Evolutionary conservation across 2,329 filamentous ascomycete species (phyloP), one percentile per base, ranked within the genome.

Genomic region (Penicillium sp.): DNA sequence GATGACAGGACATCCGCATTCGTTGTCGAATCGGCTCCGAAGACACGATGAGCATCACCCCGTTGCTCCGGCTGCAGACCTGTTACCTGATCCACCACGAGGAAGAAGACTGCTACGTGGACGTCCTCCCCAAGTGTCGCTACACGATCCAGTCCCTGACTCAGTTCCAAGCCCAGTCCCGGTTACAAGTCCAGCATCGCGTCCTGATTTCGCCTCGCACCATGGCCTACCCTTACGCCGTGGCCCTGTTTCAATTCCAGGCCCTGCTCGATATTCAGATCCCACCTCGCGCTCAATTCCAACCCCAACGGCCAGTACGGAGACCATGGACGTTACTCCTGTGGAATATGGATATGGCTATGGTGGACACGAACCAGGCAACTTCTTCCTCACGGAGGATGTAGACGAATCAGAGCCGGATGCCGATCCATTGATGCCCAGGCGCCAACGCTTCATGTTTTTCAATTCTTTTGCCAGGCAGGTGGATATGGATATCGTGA

Each of bases 271-370:
- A 13, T 1, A 1, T 13, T n/a, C 33, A 37, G 8, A 6, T 37
- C 33, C 14, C 14, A 3, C 5, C 14, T 16, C 33, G 2, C 27
- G 27, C 27, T 10, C 9, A 2, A 10, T 29, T 11, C 2, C 27
- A 37, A 37, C 16, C 16, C 14, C 16, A 7, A n/a, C 1, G n/a
- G 6, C 16, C 4, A 37, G 33, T 37, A 37, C 16, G 6, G 4
- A n/a, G 6, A 3, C 16, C 16, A 16, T 16, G 14, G 33, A 37
- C 14, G 14, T 37, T 37, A n/a, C 35, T 0, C n/a, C 35, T 1
- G 21, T 23, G 1, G 33, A 50, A 2, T 50, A 50, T 42, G 48
- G 50, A 16, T 55, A 58, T 31, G 47, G 53, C 21, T 60, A 45
- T 47, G 45, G 23, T 10, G 46, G 35, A 9, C 29, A 33, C 25